A percentile compares a stretch with the other conserved stretches of the same genome.
These are phyloP conservation scores for Annona squamosa DNA, from an alignment of 164 flowering plant genomes.

Conservation along the genomic window DNA sequence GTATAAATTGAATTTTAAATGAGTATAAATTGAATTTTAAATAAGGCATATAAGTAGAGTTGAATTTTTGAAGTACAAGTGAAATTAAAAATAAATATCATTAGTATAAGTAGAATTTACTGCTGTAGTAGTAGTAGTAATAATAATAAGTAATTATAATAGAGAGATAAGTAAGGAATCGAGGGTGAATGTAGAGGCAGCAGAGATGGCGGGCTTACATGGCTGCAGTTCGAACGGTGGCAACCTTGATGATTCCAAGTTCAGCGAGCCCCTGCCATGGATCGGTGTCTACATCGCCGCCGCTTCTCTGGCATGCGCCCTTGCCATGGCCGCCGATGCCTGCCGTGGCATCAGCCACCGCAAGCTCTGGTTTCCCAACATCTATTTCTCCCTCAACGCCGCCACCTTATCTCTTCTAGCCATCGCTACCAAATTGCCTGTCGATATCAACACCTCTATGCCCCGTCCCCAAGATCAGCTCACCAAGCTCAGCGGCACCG, in stretches of 20 bases:
- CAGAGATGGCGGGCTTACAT: background rate
- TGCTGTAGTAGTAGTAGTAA: too few relatives aligned
- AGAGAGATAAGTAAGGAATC: too few relatives aligned
- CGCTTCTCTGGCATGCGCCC: constrained; percentile 1
- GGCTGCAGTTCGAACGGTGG: too few relatives aligned
- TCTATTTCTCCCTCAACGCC: constrained; percentile 4
- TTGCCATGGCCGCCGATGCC: constrained; percentile 4
- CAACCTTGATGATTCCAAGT: background rate
- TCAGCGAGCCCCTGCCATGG: background rate
- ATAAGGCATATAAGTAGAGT: too few relatives aligned
- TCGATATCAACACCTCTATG: constrained; percentile 10
- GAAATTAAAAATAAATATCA: too few relatives aligned
- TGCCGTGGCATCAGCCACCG: background rate
- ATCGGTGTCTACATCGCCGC: constrained; percentile 1
- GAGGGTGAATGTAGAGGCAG: too few relatives aligned
- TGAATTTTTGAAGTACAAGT: too few relatives aligned
- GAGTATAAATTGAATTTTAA: too few relatives aligned
- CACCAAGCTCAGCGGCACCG: constrained; percentile 13
- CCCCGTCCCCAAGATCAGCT: constrained; percentile 12
- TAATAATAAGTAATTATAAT: too few relatives aligned
- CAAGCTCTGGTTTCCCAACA: constrained; percentile 12
- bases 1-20: too few relatives aligned
- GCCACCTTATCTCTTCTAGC: constrained; percentile 4
- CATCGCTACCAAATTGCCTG: constrained; percentile 10
- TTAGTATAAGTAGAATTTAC: too few relatives aligned